These are phyloP conservation scores for Solanum raphanifolium DNA, from an alignment of 257 asterid species.

Conservation along the genomic window DNA sequence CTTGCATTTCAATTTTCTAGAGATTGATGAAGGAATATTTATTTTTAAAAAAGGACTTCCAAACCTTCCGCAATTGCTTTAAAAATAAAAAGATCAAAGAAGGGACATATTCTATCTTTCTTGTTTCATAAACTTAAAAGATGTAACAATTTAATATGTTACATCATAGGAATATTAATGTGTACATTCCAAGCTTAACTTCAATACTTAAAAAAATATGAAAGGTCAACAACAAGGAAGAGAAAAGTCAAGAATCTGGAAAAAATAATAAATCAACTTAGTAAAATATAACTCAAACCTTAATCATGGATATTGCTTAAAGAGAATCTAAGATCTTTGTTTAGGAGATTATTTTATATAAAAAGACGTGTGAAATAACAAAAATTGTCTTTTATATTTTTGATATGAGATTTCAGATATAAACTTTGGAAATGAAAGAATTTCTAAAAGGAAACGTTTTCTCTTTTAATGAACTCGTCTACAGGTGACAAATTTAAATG, in stretches of 20 bases:
- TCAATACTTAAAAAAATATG: neutral
- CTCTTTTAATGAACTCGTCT: rapidly evolving
- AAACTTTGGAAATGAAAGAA: neutral
- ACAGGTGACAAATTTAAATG: rapidly evolving
- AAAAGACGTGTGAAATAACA: neutral
- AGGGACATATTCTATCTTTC: neutral
- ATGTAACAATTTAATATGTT: neutral
- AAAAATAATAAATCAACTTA: too few relatives aligned
- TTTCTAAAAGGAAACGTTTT: rapidly evolving
- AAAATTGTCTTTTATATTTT: rapidly evolving
- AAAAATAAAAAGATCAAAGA: neutral
- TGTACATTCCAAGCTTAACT: neutral
- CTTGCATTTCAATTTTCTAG: neutral
- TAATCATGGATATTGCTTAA: neutral
- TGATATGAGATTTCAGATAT: neutral
- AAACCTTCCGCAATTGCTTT: neutral
- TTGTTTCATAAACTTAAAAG: neutral
- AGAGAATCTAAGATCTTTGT: neutral
- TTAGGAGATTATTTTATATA: neutral
- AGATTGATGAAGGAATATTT: neutral
- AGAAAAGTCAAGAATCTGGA: too few relatives aligned
- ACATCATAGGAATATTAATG: neutral
- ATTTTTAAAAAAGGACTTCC: neutral
- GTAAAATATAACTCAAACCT: neutral
- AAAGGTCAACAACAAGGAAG: neutral